phyloP scores from a whole-genome alignment of 2,329 filamentous ascomycete genomes.

The Didymella pomorum region DNA sequence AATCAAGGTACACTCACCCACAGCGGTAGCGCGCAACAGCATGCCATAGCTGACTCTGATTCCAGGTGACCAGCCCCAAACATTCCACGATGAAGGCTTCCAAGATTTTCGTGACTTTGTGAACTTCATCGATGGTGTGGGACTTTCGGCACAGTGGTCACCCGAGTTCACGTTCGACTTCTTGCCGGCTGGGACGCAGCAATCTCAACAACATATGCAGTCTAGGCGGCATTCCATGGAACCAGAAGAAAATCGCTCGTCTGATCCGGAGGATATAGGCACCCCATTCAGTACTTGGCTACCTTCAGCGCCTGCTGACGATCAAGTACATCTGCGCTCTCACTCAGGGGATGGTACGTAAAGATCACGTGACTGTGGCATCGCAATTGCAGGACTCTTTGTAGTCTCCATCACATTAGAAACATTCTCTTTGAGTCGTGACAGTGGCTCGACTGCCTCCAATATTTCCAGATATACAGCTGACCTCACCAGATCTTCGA shows the following conservation, averaged over 20 bases:
- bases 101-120: slow-evolving; percentile 45
- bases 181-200: slow-evolving; percentile 30
- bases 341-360: slow-evolving; percentile 29
- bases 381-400: neutral
- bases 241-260: slow-evolving; percentile 24
- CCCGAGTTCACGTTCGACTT: slow-evolving; percentile 44
- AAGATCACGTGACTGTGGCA: neutral
- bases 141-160: slow-evolving; percentile 42
- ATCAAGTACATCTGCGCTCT: slow-evolving; percentile 35
- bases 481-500: slow-evolving; percentile 20
- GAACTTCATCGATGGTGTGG: slow-evolving; percentile 46
- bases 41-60: neutral
- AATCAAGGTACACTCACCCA: slow-evolving; percentile 19
- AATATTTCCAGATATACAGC: neutral
- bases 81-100: slow-evolving; percentile 36
- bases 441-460: neutral
- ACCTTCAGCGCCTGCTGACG: slow-evolving; percentile 40
- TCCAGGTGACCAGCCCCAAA: slow-evolving; percentile 10
- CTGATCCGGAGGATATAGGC: slow-evolving; percentile 39
- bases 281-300: slow-evolving; percentile 44
- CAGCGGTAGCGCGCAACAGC: neutral
- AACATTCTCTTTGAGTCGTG: neutral
- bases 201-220: slow-evolving; percentile 20
- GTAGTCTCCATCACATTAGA: neutral
- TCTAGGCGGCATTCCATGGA: slow-evolving; percentile 32